phyloP scores from a whole-genome alignment of 768 basidiomycete genomes.

The Naganishia friedmannii region DNA sequence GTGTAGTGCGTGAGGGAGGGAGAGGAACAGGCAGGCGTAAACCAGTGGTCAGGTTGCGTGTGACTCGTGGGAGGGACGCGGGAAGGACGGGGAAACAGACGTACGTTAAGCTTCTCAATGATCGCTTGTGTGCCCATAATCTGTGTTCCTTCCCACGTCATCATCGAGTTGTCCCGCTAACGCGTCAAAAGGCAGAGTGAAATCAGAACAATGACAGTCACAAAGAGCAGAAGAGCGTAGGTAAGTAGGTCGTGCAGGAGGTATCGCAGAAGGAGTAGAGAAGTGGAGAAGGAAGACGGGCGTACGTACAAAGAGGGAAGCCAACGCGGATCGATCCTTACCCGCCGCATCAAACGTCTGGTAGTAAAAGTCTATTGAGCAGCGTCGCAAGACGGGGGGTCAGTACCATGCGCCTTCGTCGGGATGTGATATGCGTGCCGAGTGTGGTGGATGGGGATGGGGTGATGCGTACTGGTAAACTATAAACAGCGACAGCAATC shows the following conservation, averaged over 20 bases:
- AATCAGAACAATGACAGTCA: too few relatives aligned
- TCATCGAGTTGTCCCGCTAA: constrained; percentile 79
- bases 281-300: constrained; percentile 50
- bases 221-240: too few relatives aligned
- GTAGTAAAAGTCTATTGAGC: constrained; percentile 73
- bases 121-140: constrained; percentile 58
- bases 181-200: too few relatives aligned
- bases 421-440: too few relatives aligned
- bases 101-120: constrained; percentile 76
- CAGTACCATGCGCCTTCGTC: too few relatives aligned
- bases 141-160: constrained; percentile 70
- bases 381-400: too few relatives aligned
- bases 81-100: constrained; percentile 37
- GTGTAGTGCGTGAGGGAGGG: not conserved
- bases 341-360: constrained; percentile 61
- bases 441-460: too few relatives aligned
- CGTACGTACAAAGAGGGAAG: constrained; percentile 70
- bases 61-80: not conserved
- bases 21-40: not conserved
- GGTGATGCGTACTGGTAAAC: constrained; percentile 44
- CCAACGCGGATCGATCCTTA: constrained; percentile 59
- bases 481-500: constrained; percentile 23
- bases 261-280: constrained; percentile 37
- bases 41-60: not conserved
- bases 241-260: too few relatives aligned